A percentile compares a stretch with the other conserved stretches of the same genome.
Evolutionary conservation across 2,329 filamentous ascomycete species (phyloP).

Genomic region (Botryotinia calthae): DNA sequence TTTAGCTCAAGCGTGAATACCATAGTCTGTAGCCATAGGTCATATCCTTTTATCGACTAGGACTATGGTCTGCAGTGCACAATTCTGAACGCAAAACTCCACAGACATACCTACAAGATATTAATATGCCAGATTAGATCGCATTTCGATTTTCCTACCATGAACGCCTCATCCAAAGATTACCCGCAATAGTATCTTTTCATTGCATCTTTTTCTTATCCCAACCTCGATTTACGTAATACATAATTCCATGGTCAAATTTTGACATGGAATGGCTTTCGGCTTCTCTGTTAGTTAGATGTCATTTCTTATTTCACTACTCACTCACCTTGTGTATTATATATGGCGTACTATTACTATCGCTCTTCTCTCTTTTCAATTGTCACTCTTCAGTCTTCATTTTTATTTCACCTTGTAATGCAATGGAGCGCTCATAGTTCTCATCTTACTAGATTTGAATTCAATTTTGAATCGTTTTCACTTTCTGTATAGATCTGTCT

Average conservation of each 20-base stretch:
- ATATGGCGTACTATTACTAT: too few relatives aligned
- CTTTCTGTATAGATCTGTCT: background rate
- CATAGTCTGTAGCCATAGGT: background rate
- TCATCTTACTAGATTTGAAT: rapidly evolving
- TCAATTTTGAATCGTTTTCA: background rate
- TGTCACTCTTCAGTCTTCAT: background rate
- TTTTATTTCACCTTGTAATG: background rate
- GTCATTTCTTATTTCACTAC: too few relatives aligned
- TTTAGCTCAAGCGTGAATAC: background rate
- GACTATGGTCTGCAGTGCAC: background rate
- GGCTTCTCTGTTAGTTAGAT: too few relatives aligned
- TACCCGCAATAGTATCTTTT: background rate
- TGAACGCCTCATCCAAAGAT: background rate
- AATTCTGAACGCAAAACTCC: background rate
- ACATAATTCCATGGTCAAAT: background rate
- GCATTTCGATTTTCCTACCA: background rate
- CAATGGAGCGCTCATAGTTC: background rate
- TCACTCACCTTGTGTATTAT: too few relatives aligned
- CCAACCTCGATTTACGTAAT: background rate
- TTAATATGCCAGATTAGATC: background rate
- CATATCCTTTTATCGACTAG: background rate
- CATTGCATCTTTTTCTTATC: background rate
- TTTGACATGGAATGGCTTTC: background rate
- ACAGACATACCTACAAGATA: background rate
- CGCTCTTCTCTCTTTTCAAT: background rate